Conservation (phyloP, 441 rosid genomes). For the Kokia cookei region DNA sequence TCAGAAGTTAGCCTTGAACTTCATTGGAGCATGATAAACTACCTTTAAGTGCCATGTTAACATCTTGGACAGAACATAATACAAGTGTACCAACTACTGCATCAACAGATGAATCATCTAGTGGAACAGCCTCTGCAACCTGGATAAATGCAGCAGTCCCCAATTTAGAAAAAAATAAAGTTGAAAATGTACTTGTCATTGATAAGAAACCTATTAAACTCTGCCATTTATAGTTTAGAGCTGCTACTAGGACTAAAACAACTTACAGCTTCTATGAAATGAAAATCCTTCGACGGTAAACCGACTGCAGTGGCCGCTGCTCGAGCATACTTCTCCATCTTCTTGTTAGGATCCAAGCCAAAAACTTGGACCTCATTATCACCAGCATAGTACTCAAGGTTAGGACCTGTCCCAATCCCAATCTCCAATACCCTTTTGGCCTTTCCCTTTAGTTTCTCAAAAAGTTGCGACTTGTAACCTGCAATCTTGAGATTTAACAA, state of each 20-base stretch:
- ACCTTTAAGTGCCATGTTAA: slow-evolving; percentile 60
- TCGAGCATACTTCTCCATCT: slow-evolving; percentile 72
- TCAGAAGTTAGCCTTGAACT: not conserved
- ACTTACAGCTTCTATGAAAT: slow-evolving; percentile 64
- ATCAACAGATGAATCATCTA: slow-evolving; percentile 74
- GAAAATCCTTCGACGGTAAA: slow-evolving; percentile 42
- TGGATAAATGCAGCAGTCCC: slow-evolving; percentile 19
- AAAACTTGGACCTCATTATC: slow-evolving; percentile 46
- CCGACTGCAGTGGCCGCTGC: slow-evolving; percentile 68
- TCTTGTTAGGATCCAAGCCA: slow-evolving; percentile 72
- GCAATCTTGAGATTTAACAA: slow-evolving; percentile 38
- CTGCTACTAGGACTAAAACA: not conserved
- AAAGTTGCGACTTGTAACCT: slow-evolving; percentile 53
- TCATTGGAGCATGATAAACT: not conserved
- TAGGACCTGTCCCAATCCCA: slow-evolving; percentile 89
- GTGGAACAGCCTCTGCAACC: slow-evolving; percentile 86
- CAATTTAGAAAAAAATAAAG: not conserved
- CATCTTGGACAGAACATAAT: slow-evolving; percentile 75
- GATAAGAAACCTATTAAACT: not conserved
- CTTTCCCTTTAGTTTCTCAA: slow-evolving; percentile 52
- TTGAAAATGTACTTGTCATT: not conserved
- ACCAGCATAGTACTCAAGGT: slow-evolving; percentile 61
- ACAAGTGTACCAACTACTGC: slow-evolving; percentile 88
- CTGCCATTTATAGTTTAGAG: not conserved
- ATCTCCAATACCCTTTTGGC: slow-evolving; percentile 70